These are phyloP conservation scores for Colletotrichum eleusines DNA, from an alignment of 2,329 filamentous ascomycete species.

Conservation along the genomic window DNA sequence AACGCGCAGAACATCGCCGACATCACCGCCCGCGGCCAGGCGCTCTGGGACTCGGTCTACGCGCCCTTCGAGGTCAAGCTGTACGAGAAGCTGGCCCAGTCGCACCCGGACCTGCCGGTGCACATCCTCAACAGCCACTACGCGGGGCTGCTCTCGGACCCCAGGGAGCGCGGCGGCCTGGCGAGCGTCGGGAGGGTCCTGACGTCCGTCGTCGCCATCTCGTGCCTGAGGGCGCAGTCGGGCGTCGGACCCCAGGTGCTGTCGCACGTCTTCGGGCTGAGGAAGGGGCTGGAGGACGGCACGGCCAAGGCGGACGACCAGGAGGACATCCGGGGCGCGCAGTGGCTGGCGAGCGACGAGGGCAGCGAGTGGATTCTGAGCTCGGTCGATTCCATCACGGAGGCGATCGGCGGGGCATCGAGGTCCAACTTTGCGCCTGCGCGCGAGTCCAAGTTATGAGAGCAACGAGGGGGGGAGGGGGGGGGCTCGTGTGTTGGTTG, in stretches of 20 bases:
- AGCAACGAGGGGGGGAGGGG: too few species aligned
- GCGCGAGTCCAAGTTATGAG: conserved; percentile 36
- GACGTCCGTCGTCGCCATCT: conserved; percentile 79
- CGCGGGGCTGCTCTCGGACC: conserved; percentile 78
- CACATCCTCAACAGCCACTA: conserved; percentile 84
- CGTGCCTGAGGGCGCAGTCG: conserved; percentile 81
- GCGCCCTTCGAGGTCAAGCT: conserved; percentile 80
- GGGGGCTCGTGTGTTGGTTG: background rate
- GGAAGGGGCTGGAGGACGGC: conserved; percentile 81
- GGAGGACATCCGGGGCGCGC: conserved; percentile 50
- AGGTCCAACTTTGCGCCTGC: conserved; percentile 36
- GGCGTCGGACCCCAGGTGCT: conserved; percentile 86
- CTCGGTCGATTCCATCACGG: conserved; percentile 59
- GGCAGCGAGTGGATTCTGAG: conserved; percentile 61
- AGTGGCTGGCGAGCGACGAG: conserved; percentile 60
- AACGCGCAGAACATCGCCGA: conserved; percentile 65
- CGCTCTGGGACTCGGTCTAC: conserved; percentile 83
- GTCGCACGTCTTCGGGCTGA: conserved; percentile 83
- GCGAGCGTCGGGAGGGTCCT: conserved; percentile 75
- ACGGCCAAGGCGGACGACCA: conserved; percentile 54
- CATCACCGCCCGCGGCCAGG: conserved; percentile 69
- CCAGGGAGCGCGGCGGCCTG: conserved; percentile 60
- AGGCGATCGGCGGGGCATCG: conserved; percentile 57
- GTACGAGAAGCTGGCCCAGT: conserved; percentile 75
- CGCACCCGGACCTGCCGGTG: conserved; percentile 85